These are phyloP conservation scores for Oenanthe sinensis DNA, from an alignment of 129 eudicot genomes.

Conservation along the genomic window DNA sequence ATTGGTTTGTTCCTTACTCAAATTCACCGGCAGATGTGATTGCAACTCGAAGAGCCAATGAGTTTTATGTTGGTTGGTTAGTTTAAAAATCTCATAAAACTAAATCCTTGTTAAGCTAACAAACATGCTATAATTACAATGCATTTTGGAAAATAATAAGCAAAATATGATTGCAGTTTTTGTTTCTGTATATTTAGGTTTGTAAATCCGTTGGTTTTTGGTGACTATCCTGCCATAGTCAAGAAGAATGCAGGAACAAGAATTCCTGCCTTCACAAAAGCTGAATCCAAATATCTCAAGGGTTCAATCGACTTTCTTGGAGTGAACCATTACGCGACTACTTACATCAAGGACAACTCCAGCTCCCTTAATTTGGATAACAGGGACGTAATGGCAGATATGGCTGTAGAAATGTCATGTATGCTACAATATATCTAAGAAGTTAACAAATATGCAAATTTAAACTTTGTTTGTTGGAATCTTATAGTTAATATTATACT, in stretches of 20 bases:
- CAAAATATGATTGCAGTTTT: neutral
- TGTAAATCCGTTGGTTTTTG: conserved; percentile 50
- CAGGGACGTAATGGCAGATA: conserved; percentile 40
- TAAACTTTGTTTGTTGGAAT: too few species aligned
- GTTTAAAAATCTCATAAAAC: conserved; percentile 5
- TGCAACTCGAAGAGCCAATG: conserved; percentile 56
- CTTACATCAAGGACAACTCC: conserved; percentile 37
- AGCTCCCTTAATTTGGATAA: conserved; percentile 22
- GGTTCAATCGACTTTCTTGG: conserved; percentile 63
- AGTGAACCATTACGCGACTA: conserved; percentile 39
- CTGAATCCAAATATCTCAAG: conserved; percentile 46
- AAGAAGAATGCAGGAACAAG: conserved; percentile 45
- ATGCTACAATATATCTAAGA: conserved; percentile 8
- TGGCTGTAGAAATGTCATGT: conserved; percentile 30
- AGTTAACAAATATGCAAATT: neutral
- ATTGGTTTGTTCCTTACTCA: conserved; percentile 40
- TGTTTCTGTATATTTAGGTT: conserved; percentile 27
- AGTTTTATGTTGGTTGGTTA: conserved; percentile 70
- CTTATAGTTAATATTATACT: neutral
- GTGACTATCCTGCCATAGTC: conserved; percentile 66
- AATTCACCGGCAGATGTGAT: conserved; percentile 37
- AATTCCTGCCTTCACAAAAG: conserved; percentile 45
- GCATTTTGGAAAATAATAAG: neutral
- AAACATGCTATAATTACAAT: neutral
- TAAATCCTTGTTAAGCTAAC: neutral